Evolutionary conservation across 2,329 filamentous ascomycete species (phyloP).

Genomic region (Ophidiomyces ophidiicola): DNA sequence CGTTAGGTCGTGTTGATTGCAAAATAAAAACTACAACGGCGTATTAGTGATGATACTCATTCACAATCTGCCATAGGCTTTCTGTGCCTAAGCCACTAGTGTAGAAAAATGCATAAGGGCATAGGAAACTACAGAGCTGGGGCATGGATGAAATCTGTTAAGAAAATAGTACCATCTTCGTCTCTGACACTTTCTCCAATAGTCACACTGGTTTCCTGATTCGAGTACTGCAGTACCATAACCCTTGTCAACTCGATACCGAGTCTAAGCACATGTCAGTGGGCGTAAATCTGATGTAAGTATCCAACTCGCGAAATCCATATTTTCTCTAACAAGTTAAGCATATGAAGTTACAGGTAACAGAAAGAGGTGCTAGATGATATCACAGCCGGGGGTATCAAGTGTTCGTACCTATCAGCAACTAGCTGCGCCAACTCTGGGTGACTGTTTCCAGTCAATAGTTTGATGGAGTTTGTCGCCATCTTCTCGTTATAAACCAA

Average conservation of each 20-base stretch:
- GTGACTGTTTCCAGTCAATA: conserved; percentile 64
- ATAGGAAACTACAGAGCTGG: no score
- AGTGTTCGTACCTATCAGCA: conserved; percentile 46
- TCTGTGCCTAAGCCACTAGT: neutral
- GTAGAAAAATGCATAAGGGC: neutral
- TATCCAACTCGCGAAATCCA: neutral
- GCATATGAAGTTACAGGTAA: neutral
- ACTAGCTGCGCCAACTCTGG: conserved; percentile 59
- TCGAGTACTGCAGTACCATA: conserved; percentile 55
- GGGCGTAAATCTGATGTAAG: conserved; percentile 14
- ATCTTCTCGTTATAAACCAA: conserved; percentile 31
- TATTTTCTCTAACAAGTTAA: neutral
- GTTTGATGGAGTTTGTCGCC: conserved; percentile 62
- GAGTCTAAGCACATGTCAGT: no score
- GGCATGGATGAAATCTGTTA: conserved; percentile 4
- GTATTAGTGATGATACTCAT: conserved; percentile 6
- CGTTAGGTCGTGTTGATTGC: conserved; percentile 85
- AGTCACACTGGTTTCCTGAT: conserved; percentile 56
- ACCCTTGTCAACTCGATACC: conserved; percentile 58
- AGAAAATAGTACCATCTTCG: conserved; percentile 58
- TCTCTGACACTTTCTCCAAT: conserved; percentile 94
- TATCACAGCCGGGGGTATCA: neutral
- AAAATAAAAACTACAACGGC: conserved; percentile 66
- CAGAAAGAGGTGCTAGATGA: neutral
- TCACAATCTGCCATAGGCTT: neutral